These are phyloP conservation scores for Apiospora kogelbergensis DNA, from an alignment of 2,329 filamentous ascomycete species.

Conservation along the genomic window DNA sequence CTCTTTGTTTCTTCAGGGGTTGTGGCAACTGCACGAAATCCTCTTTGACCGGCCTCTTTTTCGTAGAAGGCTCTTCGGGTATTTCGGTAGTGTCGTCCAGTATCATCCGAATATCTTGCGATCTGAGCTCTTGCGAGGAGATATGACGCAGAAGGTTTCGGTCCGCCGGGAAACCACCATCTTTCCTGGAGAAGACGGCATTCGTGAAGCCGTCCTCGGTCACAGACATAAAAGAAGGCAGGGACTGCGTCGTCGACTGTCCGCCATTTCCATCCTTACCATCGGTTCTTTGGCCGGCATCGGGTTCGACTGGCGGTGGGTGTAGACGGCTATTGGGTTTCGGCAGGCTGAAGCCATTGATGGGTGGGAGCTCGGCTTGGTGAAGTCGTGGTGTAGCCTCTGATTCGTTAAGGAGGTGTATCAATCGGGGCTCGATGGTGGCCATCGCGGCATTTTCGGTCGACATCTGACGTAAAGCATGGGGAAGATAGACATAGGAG, in stretches of 20 bases:
- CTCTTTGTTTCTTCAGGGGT: conserved; percentile 64
- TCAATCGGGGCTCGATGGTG: conserved; percentile 67
- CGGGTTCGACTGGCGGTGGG: conserved; percentile 50
- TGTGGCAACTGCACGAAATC: conserved; percentile 65
- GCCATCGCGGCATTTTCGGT: conserved; percentile 51
- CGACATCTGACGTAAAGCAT: conserved; percentile 35
- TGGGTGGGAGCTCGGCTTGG: conserved; percentile 52
- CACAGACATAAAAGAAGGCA: conserved; percentile 27
- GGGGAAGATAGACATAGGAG: conserved; percentile 26
- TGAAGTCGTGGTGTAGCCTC: conserved; percentile 47
- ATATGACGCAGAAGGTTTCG: conserved; percentile 31
- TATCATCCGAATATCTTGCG: conserved; percentile 44
- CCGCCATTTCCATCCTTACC: conserved; percentile 27
- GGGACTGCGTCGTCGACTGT: conserved; percentile 27
- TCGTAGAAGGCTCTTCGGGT: conserved; percentile 47
- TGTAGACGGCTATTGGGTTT: conserved; percentile 41
- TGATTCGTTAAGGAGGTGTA: conserved; percentile 62
- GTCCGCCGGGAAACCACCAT: conserved; percentile 19
- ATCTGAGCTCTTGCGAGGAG: conserved; percentile 42
- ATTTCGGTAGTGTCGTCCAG: conserved; percentile 44
- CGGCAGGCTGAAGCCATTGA: conserved; percentile 47
- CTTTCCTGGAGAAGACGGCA: conserved; percentile 21
- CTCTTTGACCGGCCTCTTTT: conserved; percentile 60
- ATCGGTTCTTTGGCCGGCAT: conserved; percentile 43
- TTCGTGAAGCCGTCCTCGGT: conserved; percentile 25